Conservation (phyloP, 257 asterid species). For the Eustoma russellianum region DNA sequence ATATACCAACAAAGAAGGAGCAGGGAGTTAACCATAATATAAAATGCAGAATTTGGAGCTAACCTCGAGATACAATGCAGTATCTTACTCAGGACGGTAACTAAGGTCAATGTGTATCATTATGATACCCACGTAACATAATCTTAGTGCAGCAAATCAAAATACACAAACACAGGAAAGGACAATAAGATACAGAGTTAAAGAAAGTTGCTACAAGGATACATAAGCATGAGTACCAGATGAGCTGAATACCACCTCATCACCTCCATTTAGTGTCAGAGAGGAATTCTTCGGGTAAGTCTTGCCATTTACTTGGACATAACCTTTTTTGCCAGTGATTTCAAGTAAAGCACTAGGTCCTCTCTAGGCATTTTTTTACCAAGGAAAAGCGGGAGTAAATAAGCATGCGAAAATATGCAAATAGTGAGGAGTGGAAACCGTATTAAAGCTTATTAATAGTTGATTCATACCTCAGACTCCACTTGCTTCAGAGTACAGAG, state of each 20-base stretch:
- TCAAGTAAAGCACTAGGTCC: slow-evolving; percentile 63
- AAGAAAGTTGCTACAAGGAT: slow-evolving; percentile 40
- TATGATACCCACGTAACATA: too few species aligned
- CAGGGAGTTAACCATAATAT: too few species aligned
- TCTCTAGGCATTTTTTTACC: slow-evolving; percentile 28
- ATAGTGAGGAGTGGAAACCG: background rate
- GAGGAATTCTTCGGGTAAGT: slow-evolving; percentile 48
- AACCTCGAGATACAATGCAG: background rate
- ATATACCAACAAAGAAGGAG: background rate
- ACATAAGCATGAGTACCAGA: slow-evolving; percentile 70
- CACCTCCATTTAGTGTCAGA: slow-evolving; percentile 61
- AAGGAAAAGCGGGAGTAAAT: slow-evolving; percentile 3
- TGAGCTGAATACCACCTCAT: slow-evolving; percentile 70
- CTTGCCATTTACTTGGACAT: slow-evolving; percentile 78
- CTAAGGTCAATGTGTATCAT: too few species aligned
- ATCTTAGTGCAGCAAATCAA: too few species aligned
- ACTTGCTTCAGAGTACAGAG: slow-evolving; percentile 64
- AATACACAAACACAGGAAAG: too few species aligned
- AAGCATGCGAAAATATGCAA: slow-evolving; percentile 1
- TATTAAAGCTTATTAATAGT: background rate
- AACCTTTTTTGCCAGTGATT: slow-evolving; percentile 73
- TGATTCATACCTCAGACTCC: slow-evolving; percentile 47
- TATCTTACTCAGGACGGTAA: background rate
- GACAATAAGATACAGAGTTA: background rate
- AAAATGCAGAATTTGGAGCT: too few species aligned